Evolutionary conservation across 495 filamentous ascomycete species (phyloP).

Genomic region (Penicillium herquei): DNA sequence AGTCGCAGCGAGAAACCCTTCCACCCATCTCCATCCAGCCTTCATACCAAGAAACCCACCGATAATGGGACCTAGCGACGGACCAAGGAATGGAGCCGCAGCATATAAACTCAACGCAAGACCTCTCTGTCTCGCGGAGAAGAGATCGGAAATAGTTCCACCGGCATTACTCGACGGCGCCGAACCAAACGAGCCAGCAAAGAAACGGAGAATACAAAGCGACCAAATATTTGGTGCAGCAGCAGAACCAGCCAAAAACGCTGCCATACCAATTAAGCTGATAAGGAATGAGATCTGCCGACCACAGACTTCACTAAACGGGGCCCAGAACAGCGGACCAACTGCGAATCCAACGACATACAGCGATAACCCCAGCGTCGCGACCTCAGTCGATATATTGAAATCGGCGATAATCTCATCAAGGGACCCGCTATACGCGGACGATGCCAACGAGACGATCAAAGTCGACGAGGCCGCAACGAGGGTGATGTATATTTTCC

Average conservation of each 20-base stretch:
- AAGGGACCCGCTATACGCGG: slow-evolving; percentile 63
- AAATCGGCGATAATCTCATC: slow-evolving; percentile 54
- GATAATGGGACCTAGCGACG: slow-evolving; percentile 47
- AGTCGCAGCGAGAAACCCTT: slow-evolving; percentile 38
- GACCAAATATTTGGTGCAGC: slow-evolving; percentile 56
- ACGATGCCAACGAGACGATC: slow-evolving; percentile 64
- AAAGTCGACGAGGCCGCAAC: slow-evolving; percentile 59
- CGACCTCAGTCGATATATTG: slow-evolving; percentile 48
- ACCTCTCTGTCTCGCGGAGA: slow-evolving; percentile 52
- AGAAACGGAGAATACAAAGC: slow-evolving; percentile 64
- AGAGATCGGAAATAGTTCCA: slow-evolving; percentile 63
- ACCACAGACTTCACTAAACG: slow-evolving; percentile 59
- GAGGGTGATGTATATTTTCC: slow-evolving; percentile 60
- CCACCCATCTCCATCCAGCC: slow-evolving; percentile 58
- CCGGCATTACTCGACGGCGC: slow-evolving; percentile 53
- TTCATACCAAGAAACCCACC: slow-evolving; percentile 51
- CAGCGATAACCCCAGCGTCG: slow-evolving; percentile 59
- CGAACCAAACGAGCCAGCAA: slow-evolving; percentile 44
- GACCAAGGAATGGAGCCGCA: slow-evolving; percentile 50
- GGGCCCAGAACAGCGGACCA: slow-evolving; percentile 58
- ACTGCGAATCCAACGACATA: slow-evolving; percentile 66
- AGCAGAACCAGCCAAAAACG: slow-evolving; percentile 59
- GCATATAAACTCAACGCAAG: slow-evolving; percentile 54
- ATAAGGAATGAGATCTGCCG: slow-evolving; percentile 59
- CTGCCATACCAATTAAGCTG: slow-evolving; percentile 51